Conservation (phyloP, 2,329 filamentous ascomycete genomes). For the Ophiostoma himal-ulmi region DNA sequence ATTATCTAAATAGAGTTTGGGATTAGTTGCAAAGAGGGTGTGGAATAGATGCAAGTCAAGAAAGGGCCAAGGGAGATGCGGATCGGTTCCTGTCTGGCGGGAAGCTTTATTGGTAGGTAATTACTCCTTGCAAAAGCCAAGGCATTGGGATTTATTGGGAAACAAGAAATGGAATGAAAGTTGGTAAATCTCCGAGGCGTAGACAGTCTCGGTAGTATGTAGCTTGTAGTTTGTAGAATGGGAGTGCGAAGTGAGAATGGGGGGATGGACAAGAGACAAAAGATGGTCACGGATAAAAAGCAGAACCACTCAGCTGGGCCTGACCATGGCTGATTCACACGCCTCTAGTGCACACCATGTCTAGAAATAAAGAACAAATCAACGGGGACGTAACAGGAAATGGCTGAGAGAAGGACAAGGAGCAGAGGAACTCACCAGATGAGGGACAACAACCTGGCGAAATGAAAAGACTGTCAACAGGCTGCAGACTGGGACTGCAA, state of each 20-base stretch:
- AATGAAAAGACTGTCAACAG: neutral
- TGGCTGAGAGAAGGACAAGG: neutral
- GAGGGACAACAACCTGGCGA: neutral
- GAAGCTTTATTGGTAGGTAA: neutral
- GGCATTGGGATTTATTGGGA: neutral
- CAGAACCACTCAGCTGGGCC: constrained; percentile 8
- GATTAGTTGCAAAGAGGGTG: neutral
- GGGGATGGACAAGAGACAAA: constrained; percentile 5
- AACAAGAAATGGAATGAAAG: neutral
- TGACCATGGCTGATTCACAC: neutral
- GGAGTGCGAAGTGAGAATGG: neutral
- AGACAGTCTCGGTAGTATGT: neutral
- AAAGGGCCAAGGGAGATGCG: neutral
- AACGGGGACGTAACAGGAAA: neutral
- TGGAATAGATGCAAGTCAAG: constrained; percentile 1
- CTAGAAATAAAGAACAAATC: neutral
- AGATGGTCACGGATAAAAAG: neutral
- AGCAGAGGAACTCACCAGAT: neutral
- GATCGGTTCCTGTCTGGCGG: constrained; percentile 4
- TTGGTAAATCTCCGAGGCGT: neutral
- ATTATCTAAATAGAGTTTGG: neutral
- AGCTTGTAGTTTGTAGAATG: neutral
- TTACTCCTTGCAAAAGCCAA: neutral
- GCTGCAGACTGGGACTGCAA: neutral
- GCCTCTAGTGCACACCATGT: neutral